phyloP scores from a whole-genome alignment of 768 basidiomycete species.

The Trametes punicea region DNA sequence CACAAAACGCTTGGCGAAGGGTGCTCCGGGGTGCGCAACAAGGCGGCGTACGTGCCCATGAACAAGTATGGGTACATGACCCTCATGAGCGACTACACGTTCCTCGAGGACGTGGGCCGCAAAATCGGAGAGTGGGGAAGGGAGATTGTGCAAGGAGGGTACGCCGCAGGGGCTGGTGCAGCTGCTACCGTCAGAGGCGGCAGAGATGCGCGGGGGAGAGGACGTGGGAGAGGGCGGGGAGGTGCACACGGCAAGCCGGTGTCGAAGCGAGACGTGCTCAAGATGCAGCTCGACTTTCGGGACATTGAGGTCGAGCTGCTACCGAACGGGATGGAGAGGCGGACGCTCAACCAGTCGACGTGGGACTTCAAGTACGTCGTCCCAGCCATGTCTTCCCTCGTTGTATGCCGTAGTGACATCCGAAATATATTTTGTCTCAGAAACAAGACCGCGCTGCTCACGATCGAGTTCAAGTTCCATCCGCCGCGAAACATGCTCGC shows the following conservation, averaged over 20 bases:
- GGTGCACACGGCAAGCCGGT: slow-evolving; percentile 30
- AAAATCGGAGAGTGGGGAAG: slow-evolving; percentile 71
- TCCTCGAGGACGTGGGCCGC: slow-evolving; percentile 78
- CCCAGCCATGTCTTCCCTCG: slow-evolving; percentile 14
- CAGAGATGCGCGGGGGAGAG: slow-evolving; percentile 26
- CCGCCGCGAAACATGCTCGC: slow-evolving; percentile 46
- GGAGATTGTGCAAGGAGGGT: slow-evolving; percentile 65
- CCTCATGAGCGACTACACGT: slow-evolving; percentile 88
- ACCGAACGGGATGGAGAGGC: slow-evolving; percentile 78
- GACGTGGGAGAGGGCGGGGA: slow-evolving; percentile 30
- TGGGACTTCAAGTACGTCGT: slow-evolving; percentile 83
- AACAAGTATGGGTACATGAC: slow-evolving; percentile 81
- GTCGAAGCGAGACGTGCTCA: slow-evolving; percentile 66
- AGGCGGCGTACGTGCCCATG: slow-evolving; percentile 72
- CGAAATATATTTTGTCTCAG: slow-evolving; percentile 37
- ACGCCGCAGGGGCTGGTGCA: slow-evolving; percentile 31
- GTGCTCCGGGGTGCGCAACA: slow-evolving; percentile 74
- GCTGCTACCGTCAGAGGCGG: slow-evolving; percentile 27
- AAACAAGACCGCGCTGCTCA: slow-evolving; percentile 62
- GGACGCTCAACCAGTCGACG: slow-evolving; percentile 73
- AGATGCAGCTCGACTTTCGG: slow-evolving; percentile 59
- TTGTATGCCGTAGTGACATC: not conserved
- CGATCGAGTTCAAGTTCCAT: slow-evolving; percentile 70
- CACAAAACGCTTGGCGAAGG: slow-evolving; percentile 57
- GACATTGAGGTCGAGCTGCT: slow-evolving; percentile 77